Evolutionary conservation across 495 filamentous ascomycete species (phyloP), one percentile per base, ranked within the genome.

Genomic region (Talaromyces ruber): DNA sequence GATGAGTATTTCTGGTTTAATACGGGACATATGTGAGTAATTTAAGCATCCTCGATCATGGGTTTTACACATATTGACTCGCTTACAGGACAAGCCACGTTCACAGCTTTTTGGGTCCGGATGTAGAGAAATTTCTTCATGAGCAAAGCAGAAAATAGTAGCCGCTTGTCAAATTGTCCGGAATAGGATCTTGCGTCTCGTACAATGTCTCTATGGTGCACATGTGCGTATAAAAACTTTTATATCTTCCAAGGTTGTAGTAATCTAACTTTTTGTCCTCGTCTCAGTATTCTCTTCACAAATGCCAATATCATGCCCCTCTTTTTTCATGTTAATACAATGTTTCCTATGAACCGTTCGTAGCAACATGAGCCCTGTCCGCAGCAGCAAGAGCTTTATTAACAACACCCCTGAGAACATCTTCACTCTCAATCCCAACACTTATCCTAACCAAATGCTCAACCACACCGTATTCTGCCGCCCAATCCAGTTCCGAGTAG

Each of bases 371-470:
- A 14, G 51, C 24, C 25, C 26, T n/a, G 2, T 30, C 26, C 5
- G 56, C 56, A 24, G 56, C 56, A 59, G 30, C 30, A 24, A 59
- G 26, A 1, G 56, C 56, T 5, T 6, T 34, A 37, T 59, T 34
- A 1, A 59, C 26, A 45, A 34, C 7, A 24, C 18, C 22, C 14
- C 18, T 24, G 14, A 59, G n/a, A 16, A 28, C 3, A 3, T 26
- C 24, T 39, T 57, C 8, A 24, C 64, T 47, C 58, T 71, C 69
- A 22, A 69, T 21, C 3, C 69, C 69, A 47, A 71, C 65, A 28
- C 67, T 69, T 14, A 71, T 51, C 37, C 67, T 28, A 5, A 70
- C 64, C 52, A 71, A 62, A 63, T 64, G 54, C 45, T 62, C 62
- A 6, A 55, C 37, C 12, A 71, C 58, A 4, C 62, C 67, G 26